Base-by-base conservation (phyloP, 306 rosid species). In the Potentilla sterilis region DNA sequence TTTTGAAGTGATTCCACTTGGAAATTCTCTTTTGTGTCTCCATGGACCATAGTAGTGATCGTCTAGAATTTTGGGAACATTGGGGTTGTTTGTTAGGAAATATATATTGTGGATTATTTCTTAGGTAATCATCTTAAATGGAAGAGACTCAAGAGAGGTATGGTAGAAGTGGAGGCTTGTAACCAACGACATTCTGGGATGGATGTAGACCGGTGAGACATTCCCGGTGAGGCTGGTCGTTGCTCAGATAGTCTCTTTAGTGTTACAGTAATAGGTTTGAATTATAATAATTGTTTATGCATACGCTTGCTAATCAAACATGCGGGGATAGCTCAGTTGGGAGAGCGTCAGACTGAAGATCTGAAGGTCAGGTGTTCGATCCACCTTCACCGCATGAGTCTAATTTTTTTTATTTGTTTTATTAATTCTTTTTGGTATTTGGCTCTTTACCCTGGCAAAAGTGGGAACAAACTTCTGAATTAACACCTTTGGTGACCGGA, bases 241-340 rank as follows among this genome's bases (percentile, higher is more conserved):
- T 28, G 28, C 28, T 28, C 28, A 28, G 28, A 28, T 28, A 28
- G 28, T 28, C 28, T 28, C 28, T 28, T 28, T 28, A 1, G 28
- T 28, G 28, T 28, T 40, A 5, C 5, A n/a, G n/a, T n/a, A n/a
- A n/a, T n/a, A n/a, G n/a, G n/a, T n/a, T n/a, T n/a, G n/a, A n/a
- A n/a, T n/a, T n/a, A n/a, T n/a, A n/a, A n/a, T 47, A 47, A 47
- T 47, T 15, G 1, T 0, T 0, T 5, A 18, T 3, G 3, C 2
- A 1, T n/a, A 9, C 3, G 5, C 0, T 34, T 1, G 2, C 0
- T 5, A 3, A 1, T 3, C 5, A 32, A 5, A 0, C 2, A 0
- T 19, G 80, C 80, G 80, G 80, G 80, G 80, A 77, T 69, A 77
- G 80, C 75, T 77, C 80, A 77, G 80, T 69, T 69, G 80, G 80